Evolutionary conservation across 306 rosid genomes (phyloP).

Genomic region (Senna siamea): DNA sequence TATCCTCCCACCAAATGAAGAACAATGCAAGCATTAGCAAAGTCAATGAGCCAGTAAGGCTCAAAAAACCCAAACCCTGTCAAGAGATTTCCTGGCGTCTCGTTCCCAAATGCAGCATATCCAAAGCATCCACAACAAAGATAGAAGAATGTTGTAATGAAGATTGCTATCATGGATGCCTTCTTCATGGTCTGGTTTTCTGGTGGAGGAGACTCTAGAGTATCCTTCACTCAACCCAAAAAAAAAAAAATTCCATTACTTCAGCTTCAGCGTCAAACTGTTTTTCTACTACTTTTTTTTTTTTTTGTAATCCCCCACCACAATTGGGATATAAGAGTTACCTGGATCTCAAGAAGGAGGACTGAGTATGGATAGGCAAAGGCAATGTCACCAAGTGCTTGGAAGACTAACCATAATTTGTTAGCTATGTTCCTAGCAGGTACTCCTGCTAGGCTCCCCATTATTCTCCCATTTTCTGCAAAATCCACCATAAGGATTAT

Average conservation of each 20-base stretch:
- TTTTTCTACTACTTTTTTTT: neutral
- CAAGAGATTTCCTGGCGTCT: conserved; percentile 85
- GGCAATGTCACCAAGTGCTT: conserved; percentile 85
- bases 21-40: conserved; percentile 81
- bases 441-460: conserved; percentile 71
- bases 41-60: conserved; percentile 81
- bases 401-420: conserved; percentile 68
- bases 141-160: conserved; percentile 83
- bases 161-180: conserved; percentile 66
- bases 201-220: conserved; percentile 78
- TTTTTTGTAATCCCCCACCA: neutral
- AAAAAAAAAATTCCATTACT: conserved; percentile 3
- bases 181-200: conserved; percentile 86
- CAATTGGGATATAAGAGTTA: conserved; percentile 36
- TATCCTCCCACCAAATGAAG: conserved; percentile 87
- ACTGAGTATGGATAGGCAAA: conserved; percentile 82
- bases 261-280: conserved; percentile 23
- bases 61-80: conserved; percentile 82
- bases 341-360: conserved; percentile 84
- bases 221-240: conserved; percentile 59
- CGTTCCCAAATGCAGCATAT: conserved; percentile 84
- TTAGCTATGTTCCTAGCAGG: conserved; percentile 46
- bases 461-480: conserved; percentile 75
- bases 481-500: conserved; percentile 23
- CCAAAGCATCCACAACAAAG: conserved; percentile 92